phyloP scores from a whole-genome alignment of 805 yeast species.

The Candida chauliodis region DNA sequence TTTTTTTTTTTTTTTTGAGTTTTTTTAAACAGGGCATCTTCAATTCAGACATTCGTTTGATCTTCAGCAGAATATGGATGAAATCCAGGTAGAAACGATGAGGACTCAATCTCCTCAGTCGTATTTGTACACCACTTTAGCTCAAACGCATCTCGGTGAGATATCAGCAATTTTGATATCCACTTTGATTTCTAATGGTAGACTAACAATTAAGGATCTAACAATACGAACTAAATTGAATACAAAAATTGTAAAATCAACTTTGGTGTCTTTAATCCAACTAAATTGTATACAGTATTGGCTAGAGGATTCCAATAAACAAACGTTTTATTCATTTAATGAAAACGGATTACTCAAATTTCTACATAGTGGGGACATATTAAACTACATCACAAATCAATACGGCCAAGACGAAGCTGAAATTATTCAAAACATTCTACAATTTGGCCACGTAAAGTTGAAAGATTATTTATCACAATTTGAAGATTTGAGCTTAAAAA shows the following conservation, averaged over 20 bases:
- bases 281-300: constrained; percentile 70
- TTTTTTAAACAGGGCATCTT: no score
- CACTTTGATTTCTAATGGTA: constrained; percentile 61
- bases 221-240: constrained; percentile 46
- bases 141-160: constrained; percentile 63
- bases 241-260: constrained; percentile 50
- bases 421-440: constrained; percentile 65
- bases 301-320: constrained; percentile 31
- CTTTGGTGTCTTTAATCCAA: constrained; percentile 76
- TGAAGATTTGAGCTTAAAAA: constrained; percentile 14
- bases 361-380: constrained; percentile 74
- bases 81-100: constrained; percentile 19
- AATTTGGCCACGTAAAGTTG: constrained; percentile 62
- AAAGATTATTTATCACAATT: constrained; percentile 39
- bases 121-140: constrained; percentile 52
- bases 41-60: no score
- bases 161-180: constrained; percentile 64
- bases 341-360: constrained; percentile 62
- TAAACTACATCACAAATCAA: constrained; percentile 46
- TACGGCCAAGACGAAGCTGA: constrained; percentile 50
- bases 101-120: constrained; percentile 61
- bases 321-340: constrained; percentile 53
- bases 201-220: constrained; percentile 57
- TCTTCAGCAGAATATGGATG: constrained; percentile 21
- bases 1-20: no score